phyloP scores from a whole-genome alignment of 257 asterid genomes.

The Nicotiana obtusifolia region DNA sequence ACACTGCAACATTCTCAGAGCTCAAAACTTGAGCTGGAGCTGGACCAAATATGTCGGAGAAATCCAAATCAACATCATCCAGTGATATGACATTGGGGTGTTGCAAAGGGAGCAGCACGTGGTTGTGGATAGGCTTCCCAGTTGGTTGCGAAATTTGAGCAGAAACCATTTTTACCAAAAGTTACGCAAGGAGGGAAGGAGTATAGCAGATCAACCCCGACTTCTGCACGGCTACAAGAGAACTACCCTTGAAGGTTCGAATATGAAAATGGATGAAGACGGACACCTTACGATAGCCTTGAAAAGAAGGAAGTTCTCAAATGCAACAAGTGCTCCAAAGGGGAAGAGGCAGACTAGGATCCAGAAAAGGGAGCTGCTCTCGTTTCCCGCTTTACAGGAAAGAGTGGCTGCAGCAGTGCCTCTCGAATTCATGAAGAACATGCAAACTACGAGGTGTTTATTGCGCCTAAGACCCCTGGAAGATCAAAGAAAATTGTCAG shows the following conservation, averaged over 20 bases:
- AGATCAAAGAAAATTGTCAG: background rate
- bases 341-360: slow-evolving; percentile 46
- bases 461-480: slow-evolving; percentile 4
- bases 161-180: slow-evolving; percentile 46
- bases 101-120: slow-evolving; percentile 28
- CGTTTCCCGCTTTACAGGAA: slow-evolving; percentile 71
- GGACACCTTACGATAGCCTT: slow-evolving; percentile 46
- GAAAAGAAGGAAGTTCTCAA: slow-evolving; percentile 40
- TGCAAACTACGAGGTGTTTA: slow-evolving; percentile 31
- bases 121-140: slow-evolving; percentile 28
- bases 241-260: slow-evolving; percentile 21
- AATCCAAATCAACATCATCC: slow-evolving; percentile 53
- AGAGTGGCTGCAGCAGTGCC: slow-evolving; percentile 45
- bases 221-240: slow-evolving; percentile 8
- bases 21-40: slow-evolving; percentile 25
- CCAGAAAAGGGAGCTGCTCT: slow-evolving; percentile 34
- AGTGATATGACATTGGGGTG: slow-evolving; percentile 27
- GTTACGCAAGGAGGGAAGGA: slow-evolving; percentile 6
- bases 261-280: slow-evolving; percentile 21
- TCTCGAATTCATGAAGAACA: slow-evolving; percentile 63
- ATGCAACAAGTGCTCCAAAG: slow-evolving; percentile 34
- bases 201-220: slow-evolving; percentile 7
- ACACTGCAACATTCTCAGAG: slow-evolving; percentile 28
- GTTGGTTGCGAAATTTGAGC: slow-evolving; percentile 30
- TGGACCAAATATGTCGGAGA: slow-evolving; percentile 68